Conservation (phyloP, 192 early-diverging fungal species). For the Coemansia sp. region DNA sequence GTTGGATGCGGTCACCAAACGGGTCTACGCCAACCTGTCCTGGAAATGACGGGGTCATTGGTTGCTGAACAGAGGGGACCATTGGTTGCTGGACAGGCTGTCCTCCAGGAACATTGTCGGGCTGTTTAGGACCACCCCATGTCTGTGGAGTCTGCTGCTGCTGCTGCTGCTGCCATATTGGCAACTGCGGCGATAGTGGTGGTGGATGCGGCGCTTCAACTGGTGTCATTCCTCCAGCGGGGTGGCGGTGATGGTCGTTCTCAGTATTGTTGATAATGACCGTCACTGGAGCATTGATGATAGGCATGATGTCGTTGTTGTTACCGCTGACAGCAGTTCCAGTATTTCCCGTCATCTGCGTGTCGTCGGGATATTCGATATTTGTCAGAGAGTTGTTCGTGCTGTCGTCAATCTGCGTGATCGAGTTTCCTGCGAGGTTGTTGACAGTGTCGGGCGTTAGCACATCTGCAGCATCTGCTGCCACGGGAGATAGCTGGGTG, state of each 20-base stretch:
- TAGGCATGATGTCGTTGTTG: constrained; percentile 56
- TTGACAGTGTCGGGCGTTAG: constrained; percentile 14
- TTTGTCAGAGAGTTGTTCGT: constrained; percentile 29
- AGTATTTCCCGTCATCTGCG: constrained; percentile 47
- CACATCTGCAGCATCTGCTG: not conserved
- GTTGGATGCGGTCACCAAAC: constrained; percentile 22
- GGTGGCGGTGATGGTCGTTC: not conserved
- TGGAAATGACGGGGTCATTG: not conserved
- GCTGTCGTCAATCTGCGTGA: constrained; percentile 45
- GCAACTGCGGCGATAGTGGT: not conserved
- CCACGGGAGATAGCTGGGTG: not conserved
- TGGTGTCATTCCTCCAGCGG: not conserved
- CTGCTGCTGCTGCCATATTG: constrained; percentile 14
- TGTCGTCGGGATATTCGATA: constrained; percentile 38
- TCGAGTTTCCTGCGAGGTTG: constrained; percentile 44
- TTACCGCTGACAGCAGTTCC: constrained; percentile 53
- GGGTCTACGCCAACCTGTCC: constrained; percentile 6
- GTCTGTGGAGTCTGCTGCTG: constrained; percentile 7
- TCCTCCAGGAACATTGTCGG: not conserved
- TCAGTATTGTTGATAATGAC: constrained; percentile 41
- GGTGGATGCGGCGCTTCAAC: constrained; percentile 4
- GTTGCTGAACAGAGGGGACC: not conserved
- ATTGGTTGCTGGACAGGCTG: constrained; percentile 6
- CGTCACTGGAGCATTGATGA: constrained; percentile 54
- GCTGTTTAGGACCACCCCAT: not conserved